Base-by-base conservation (phyloP, 768 basidiomycete genomes). In the Gloeophyllum trabeum region DNA sequence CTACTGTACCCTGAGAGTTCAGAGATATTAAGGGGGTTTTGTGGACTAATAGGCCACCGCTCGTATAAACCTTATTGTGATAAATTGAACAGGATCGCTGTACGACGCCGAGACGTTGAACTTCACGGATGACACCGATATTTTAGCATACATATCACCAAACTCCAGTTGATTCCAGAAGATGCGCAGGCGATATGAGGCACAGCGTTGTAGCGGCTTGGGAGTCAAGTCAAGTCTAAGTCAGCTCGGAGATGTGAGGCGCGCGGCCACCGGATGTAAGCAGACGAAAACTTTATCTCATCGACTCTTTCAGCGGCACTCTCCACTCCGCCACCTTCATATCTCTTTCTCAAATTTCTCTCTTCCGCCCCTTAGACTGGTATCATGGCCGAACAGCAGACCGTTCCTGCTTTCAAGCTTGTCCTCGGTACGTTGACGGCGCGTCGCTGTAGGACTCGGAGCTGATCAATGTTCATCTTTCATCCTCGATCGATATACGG, bases 351-450 rank as follows among this genome's bases (percentile, higher is more conserved):
- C 46, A 51, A 49, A 48, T 44, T 44, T 43, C 46, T 51, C 51
- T 49, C n/a, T n/a, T n/a, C 16, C 28, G 16, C 45, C 10, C 36
- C 26, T 2, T 53, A 57, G 53, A 54, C 43, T 41, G 39, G 30
- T 35, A 41, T 48, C 48, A 81, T 78, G 71, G 22, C 77, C 51
- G 59, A 62, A 36, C 48, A 41, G 13, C 23, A 49, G 19, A 46
- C 52, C 24, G 67, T 93, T 52, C 92, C 96, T 26, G 89, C 91
- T 44, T 99, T 98, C 76, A 99, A 99, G 68, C 90, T 99, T 61
- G 94, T 98, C 47, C 88, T 98, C 51, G 93, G 93, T 93, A 60
- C 57, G 85, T 69, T 13, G 23, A n/a, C 20, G 32, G 22, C 10
- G 2, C 21, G 16, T 40, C 16, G 22, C 34, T 39, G 42, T 45